Percentiles rank a stretch among this genome's conserved stretches.
Evolutionary conservation across 2,329 filamentous ascomycete genomes (phyloP).

Genomic region (Pseudogymnoascus sp.): DNA sequence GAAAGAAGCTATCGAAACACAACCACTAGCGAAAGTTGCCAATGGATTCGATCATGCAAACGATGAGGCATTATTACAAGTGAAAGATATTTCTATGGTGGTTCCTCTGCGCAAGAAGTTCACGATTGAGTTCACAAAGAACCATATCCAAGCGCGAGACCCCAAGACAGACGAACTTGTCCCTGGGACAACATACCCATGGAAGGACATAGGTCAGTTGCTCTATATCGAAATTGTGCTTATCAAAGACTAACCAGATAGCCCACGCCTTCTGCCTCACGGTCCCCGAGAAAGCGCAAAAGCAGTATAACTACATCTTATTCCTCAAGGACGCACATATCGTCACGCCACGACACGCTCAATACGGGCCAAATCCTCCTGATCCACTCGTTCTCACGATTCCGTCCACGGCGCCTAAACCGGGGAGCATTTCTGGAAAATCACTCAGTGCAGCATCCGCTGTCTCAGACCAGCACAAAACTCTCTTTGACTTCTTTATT

Average conservation of each 20-base stretch:
- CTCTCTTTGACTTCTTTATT: constrained; percentile 54
- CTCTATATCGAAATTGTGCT: background rate
- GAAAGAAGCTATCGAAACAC: constrained; percentile 1
- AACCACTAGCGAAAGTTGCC: constrained; percentile 19
- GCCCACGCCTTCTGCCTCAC: constrained; percentile 57
- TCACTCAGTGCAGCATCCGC: constrained; percentile 41
- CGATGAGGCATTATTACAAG: constrained; percentile 48
- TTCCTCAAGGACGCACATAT: constrained; percentile 47
- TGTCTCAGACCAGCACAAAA: constrained; percentile 51
- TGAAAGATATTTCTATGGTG: constrained; percentile 60
- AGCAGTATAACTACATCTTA: constrained; percentile 58
- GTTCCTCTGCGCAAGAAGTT: constrained; percentile 62
- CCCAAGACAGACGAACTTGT: constrained; percentile 44
- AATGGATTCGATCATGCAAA: constrained; percentile 33
- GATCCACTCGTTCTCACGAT: constrained; percentile 61
- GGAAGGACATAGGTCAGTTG: constrained; percentile 53
- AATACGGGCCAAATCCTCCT: constrained; percentile 27
- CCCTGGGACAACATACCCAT: constrained; percentile 48
- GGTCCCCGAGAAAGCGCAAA: constrained; percentile 56
- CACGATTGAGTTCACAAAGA: constrained; percentile 53
- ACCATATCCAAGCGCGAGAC: constrained; percentile 49
- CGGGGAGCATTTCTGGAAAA: constrained; percentile 46
- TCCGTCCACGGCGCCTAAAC: constrained; percentile 50
- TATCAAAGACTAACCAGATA: constrained; percentile 23
- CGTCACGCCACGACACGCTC: constrained; percentile 40